phyloP scores from a whole-genome alignment of 2,329 filamentous ascomycete species.

The Beauveria rudraprayagi region DNA sequence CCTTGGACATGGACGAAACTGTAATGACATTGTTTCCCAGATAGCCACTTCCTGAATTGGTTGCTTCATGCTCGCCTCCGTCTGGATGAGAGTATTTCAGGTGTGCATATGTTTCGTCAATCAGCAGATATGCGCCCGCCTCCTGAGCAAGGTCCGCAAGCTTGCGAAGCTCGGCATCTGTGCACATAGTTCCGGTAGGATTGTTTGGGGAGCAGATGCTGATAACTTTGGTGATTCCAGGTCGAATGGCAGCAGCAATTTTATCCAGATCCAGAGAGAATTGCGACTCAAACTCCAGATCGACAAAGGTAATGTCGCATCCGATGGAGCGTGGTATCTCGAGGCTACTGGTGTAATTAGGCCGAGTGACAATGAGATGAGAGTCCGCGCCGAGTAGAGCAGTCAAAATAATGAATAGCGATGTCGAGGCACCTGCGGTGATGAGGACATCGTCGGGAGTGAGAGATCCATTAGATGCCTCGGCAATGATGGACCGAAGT shows the following conservation, averaged over 20 bases:
- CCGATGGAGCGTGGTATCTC: constrained; percentile 18
- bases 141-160: constrained; percentile 14
- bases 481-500: constrained; percentile 14
- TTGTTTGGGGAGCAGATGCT: constrained; percentile 19
- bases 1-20: constrained; percentile 19
- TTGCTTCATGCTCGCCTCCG: background rate
- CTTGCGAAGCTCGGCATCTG: background rate
- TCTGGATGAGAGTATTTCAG: constrained; percentile 15
- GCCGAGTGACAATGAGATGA: constrained; percentile 18
- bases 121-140: constrained; percentile 12
- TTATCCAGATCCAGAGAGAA: constrained; percentile 14
- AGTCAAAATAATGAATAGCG: constrained; percentile 17
- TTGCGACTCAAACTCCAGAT: constrained; percentile 15
- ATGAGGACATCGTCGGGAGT: constrained; percentile 16
- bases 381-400: constrained; percentile 12
- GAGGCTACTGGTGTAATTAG: constrained; percentile 20
- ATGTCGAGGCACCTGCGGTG: constrained; percentile 16
- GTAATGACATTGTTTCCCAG: constrained; percentile 13
- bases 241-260: constrained; percentile 14
- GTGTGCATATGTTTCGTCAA: constrained; percentile 19
- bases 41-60: too few relatives aligned
- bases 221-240: constrained; percentile 17
- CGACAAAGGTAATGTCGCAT: constrained; percentile 17
- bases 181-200: constrained; percentile 15
- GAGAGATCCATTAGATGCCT: constrained; percentile 9